Conservation (phyloP, 495 filamentous ascomycete genomes). For the Thermochaetoides thermophila region DNA sequence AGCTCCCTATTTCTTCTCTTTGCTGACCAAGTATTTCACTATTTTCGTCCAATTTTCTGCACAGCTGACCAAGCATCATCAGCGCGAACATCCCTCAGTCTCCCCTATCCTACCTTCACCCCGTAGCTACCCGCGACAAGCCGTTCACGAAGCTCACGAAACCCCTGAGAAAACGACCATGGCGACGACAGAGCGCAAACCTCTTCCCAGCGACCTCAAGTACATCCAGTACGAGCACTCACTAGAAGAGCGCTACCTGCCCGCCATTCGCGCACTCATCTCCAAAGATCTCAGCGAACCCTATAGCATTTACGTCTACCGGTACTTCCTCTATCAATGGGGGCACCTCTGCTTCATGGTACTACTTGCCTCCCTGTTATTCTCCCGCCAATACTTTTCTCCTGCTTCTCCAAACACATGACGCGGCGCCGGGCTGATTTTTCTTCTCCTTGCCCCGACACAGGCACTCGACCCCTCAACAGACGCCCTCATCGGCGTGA, state of each 20-base stretch:
- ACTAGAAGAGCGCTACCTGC: constrained; percentile 68
- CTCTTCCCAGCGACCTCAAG: constrained; percentile 41
- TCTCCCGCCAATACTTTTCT: constrained; percentile 1
- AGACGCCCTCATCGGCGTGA: constrained; percentile 56
- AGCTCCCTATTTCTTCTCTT: neutral
- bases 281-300: constrained; percentile 95
- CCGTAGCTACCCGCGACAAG: too few relatives aligned
- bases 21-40: neutral
- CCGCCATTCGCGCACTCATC: constrained; percentile 82
- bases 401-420: too few relatives aligned
- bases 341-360: constrained; percentile 90
- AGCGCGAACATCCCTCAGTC: too few relatives aligned
- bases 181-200: too few relatives aligned
- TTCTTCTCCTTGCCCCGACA: neutral
- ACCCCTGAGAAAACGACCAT: too few relatives aligned
- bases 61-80: too few relatives aligned
- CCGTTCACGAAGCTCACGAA: neutral
- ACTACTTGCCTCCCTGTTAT: constrained; percentile 1
- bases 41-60: neutral
- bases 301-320: constrained; percentile 98
- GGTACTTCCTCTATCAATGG: constrained; percentile 98
- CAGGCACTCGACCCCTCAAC: constrained; percentile 51
- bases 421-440: too few relatives aligned
- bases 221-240: constrained; percentile 74
- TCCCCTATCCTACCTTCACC: too few relatives aligned